Conservation (phyloP, 2,329 filamentous ascomycete species). For the Fonsecaea nubica region DNA sequence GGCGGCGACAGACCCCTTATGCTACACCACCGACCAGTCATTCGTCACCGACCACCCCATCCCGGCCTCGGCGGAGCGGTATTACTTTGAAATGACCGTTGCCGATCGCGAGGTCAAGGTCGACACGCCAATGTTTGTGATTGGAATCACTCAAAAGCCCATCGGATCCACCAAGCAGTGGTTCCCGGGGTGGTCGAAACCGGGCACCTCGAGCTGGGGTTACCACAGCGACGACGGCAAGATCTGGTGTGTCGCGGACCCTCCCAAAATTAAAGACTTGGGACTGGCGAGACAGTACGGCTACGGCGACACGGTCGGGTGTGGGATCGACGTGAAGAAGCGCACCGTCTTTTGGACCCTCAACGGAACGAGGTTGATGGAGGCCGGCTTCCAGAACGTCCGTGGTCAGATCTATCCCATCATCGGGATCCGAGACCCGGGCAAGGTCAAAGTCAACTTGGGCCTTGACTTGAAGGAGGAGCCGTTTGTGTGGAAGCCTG, state of each 20-base stretch:
- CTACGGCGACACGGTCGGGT: neutral
- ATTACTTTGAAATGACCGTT: conserved; percentile 1
- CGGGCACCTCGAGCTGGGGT: neutral
- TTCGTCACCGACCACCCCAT: neutral
- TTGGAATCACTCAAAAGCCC: conserved; percentile 3
- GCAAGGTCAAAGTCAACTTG: conserved; percentile 2
- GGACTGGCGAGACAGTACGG: neutral
- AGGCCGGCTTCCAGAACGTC: conserved; percentile 2
- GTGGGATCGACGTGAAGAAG: conserved; percentile 4
- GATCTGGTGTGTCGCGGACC: neutral
- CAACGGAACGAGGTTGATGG: neutral
- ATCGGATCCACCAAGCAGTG: conserved; percentile 1
- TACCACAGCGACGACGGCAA: conserved; percentile 1
- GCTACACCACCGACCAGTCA: neutral
- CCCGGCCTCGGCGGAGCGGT: neutral
- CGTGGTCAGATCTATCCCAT: neutral
- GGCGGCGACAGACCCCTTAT: neutral
- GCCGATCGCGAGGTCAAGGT: neutral
- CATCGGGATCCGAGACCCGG: neutral
- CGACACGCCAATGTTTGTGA: neutral
- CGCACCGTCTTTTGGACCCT: neutral
- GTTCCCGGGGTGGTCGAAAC: conserved; percentile 3
- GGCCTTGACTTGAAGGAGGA: conserved; percentile 3
- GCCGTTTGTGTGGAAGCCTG: neutral
- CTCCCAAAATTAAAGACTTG: neutral